These are phyloP conservation scores for Phytophthora sojae DNA, from an alignment of 352 stramenopile species.

Conservation along the genomic window DNA sequence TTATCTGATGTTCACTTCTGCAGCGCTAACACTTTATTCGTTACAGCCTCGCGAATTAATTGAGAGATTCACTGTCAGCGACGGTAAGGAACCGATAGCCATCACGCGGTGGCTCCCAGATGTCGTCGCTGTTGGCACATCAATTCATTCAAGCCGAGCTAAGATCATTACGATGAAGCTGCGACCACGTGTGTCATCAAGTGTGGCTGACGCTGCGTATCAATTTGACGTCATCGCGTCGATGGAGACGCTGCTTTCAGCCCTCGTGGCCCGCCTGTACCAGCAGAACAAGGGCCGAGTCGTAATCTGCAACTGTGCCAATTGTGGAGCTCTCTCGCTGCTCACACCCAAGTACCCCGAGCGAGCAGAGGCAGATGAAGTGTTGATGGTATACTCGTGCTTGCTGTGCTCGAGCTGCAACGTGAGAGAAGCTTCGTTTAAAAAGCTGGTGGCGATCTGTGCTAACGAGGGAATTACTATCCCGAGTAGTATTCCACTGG, in stretches of 20 bases:
- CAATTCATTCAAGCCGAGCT: conserved; percentile 54
- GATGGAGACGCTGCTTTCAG: conserved; percentile 50
- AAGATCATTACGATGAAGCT: conserved; percentile 72
- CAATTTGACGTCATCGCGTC: conserved; percentile 52
- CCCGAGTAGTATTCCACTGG: conserved; percentile 44
- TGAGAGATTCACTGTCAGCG: conserved; percentile 44
- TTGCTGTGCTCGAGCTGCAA: conserved; percentile 78
- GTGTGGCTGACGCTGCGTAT: conserved; percentile 56
- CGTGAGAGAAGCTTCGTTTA: conserved; percentile 67
- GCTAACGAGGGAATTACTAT: conserved; percentile 52
- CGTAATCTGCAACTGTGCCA: conserved; percentile 59
- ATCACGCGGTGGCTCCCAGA: conserved; percentile 60
- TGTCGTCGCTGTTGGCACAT: conserved; percentile 63
- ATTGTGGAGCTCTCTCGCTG: conserved; percentile 68
- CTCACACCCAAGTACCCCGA: conserved; percentile 54
- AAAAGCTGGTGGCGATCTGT: conserved; percentile 64
- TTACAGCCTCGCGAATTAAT: conserved; percentile 60
- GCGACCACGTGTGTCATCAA: conserved; percentile 30
- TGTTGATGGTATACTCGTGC: conserved; percentile 63
- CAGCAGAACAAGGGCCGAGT: conserved; percentile 47
- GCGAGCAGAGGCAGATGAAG: conserved; percentile 27
- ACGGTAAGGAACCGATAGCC: conserved; percentile 43
- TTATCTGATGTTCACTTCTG: not conserved
- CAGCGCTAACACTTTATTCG: not conserved
- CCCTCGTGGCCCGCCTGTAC: conserved; percentile 57